Evolutionary conservation across 1,284 basidiomycete species (phyloP).

Genomic region (Polyporus tsugae): DNA sequence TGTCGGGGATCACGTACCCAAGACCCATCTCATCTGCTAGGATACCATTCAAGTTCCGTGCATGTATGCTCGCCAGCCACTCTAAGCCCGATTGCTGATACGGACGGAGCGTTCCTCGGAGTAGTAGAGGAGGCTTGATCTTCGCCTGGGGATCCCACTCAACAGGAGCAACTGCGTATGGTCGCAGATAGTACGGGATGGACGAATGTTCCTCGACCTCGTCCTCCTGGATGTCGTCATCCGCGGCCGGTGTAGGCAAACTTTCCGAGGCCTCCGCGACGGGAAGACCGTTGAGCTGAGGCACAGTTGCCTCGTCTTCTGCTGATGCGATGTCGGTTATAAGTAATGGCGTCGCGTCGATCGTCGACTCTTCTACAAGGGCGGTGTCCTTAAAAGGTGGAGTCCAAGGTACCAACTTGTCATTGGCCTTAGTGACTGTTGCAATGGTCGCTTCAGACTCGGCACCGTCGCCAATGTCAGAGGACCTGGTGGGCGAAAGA

Average conservation of each 20-base stretch:
- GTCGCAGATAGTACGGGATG: conserved; percentile 67
- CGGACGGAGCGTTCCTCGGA: conserved; percentile 89
- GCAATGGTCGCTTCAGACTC: neutral
- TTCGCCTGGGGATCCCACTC: conserved; percentile 66
- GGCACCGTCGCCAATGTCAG: neutral
- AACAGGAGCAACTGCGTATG: conserved; percentile 73
- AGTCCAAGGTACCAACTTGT: neutral
- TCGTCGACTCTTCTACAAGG: neutral
- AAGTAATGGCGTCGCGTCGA: neutral
- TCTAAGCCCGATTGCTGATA: conserved; percentile 96
- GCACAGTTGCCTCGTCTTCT: neutral
- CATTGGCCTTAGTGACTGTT: neutral
- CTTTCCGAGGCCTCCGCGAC: conserved; percentile 2
- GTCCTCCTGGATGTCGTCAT: conserved; percentile 28
- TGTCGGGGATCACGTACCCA: conserved; percentile 63
- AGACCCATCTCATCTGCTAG: conserved; percentile 94
- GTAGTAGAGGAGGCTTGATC: conserved; percentile 80
- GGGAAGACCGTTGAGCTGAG: neutral
- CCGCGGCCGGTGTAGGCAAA: conserved; percentile 7
- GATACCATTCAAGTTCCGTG: conserved; percentile 91
- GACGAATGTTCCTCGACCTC: conserved; percentile 41
- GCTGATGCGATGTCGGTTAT: neutral
- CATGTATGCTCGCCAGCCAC: conserved; percentile 93
- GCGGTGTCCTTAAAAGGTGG: neutral
- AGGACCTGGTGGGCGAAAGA: neutral